phyloP scores from a whole-genome alignment of 2,329 filamentous ascomycete species.

The Bisporella sp. region DNA sequence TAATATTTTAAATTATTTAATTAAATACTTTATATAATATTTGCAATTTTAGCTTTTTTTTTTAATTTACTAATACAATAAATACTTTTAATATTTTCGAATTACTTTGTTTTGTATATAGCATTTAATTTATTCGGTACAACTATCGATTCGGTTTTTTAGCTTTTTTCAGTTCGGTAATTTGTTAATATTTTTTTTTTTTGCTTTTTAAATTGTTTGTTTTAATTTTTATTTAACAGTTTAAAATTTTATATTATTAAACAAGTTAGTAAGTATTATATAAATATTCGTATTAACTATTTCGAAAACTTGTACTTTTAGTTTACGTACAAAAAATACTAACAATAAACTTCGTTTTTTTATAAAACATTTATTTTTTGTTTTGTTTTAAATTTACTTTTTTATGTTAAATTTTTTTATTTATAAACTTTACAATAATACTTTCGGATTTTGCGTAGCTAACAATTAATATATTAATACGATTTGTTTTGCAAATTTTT shows the following conservation, averaged over 20 bases:
- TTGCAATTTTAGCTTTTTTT: neutral
- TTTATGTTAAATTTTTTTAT: neutral
- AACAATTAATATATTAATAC: neutral
- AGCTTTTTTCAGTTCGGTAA: neutral
- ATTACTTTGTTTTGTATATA: neutral
- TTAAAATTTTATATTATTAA: neutral
- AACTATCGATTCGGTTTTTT: constrained; percentile 1
- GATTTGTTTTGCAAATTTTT: neutral
- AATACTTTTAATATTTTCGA: neutral
- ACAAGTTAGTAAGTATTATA: neutral
- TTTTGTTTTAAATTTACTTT: neutral
- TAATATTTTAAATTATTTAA: neutral
- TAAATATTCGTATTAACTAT: neutral
- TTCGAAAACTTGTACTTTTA: neutral
- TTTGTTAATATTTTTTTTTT: neutral
- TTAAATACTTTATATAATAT: neutral
- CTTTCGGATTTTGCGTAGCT: neutral
- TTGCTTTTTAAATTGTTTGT: neutral
- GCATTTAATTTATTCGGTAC: neutral
- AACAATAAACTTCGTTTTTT: neutral
- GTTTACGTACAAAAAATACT: neutral
- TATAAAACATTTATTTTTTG: neutral
- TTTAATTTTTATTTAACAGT: neutral
- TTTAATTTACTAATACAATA: too few relatives aligned
- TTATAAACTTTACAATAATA: neutral